Base-by-base conservation (phyloP, 768 basidiomycete genomes). In the Mrakia gelida region DNA sequence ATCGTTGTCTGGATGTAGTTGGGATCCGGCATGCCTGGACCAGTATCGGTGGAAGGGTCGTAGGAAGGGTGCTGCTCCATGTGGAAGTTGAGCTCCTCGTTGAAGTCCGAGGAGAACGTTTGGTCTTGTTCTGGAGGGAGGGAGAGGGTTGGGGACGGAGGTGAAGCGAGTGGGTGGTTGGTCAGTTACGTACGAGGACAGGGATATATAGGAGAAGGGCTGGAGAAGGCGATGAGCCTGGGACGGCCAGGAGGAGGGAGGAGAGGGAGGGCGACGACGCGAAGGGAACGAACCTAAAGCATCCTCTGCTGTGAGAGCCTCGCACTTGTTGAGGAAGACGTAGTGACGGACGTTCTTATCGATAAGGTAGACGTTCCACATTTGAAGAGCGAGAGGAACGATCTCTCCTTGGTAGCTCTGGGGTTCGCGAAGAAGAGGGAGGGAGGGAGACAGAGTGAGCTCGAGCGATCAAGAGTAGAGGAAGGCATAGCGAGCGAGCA, bases 401-500 rank as follows among this genome's bases (percentile, higher is more conserved):
- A 70, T 70, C 67, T 70, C 67, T 16, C 67, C 67, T 70, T 70
- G 67, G 38, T 70, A 70, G 67, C 67, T 70, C 67, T 70, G 41
- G 18, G 38, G 3, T 41, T 1, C 4, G 6, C 21, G 10, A 70
- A 21, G 26, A n/a, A 8, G 41, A n/a, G 41, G 34, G n/a, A 11
- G 15, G 34, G 67, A 13, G 32, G 21, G 18, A 21, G 49, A 18
- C 16, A 10, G 45, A 2, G 34, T 70, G 34, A 70, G 67, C 41
- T 41, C 34, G 67, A n/a, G 7, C 67, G 26, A 32, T 8, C 34
- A 21, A 67, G 34, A 43, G 63, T 23, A 18, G 63, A 65, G 34
- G 28, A 30, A 11, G 30, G 59, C 28, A 23, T 61, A n/a, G 59
- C 23, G 23, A 32, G 26, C 23, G 28, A 28, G 30, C 11, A 34